Base-by-base conservation (phyloP, 345 rosid species). In the Pistacia vera region DNA sequence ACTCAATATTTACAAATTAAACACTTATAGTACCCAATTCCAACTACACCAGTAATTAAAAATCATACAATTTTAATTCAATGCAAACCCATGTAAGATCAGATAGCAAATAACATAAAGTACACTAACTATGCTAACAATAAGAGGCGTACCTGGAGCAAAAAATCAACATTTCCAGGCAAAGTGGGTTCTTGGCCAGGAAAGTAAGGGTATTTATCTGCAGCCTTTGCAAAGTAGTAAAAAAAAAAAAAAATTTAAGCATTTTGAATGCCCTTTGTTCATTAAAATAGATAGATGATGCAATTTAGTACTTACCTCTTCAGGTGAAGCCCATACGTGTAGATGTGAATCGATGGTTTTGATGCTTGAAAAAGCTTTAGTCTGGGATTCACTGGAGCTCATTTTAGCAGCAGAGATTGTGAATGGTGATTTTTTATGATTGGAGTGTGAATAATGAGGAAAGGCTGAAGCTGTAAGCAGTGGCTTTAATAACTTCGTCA, bases 111-210 rank as follows among this genome's bases (percentile, higher is more conserved):
- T 20, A n/a, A 12, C 48, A 49, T n/a, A 62, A 33, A 63, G 2
- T 5, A 14, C 1, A 13, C 28, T 14, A 62, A 25, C 13, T 14
- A 0, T 9, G 9, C 7, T 22, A 9, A 18, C 5, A 46, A 66
- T 11, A n/a, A 33, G 35, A 38, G 12, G 76, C 25, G 12, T 79
- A 93, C 99, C 99, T 93, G 87, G 55, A 95, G 90, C 87, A 95
- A 88, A 85, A 91, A 95, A 83, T 89, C 89, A 38, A 87, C 73
- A 85, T 95, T 79, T 78, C 99, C 99, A 63, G 86, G 89, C 64
- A 91, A 82, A 63, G 86, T 83, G 74, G 99, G 98, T 86, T 91
- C 93, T 79, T 93, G 97, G 56, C 98, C 98, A n/a, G 98, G 98
- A 82, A 85, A 89, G 84, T 90, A 93, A 64, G 98, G 94, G 74